Percentiles rank a stretch among this genome's conserved stretches.
These are phyloP conservation scores for Penicillium cataractarum DNA, from an alignment of 495 filamentous ascomycete species.

Conservation along the genomic window DNA sequence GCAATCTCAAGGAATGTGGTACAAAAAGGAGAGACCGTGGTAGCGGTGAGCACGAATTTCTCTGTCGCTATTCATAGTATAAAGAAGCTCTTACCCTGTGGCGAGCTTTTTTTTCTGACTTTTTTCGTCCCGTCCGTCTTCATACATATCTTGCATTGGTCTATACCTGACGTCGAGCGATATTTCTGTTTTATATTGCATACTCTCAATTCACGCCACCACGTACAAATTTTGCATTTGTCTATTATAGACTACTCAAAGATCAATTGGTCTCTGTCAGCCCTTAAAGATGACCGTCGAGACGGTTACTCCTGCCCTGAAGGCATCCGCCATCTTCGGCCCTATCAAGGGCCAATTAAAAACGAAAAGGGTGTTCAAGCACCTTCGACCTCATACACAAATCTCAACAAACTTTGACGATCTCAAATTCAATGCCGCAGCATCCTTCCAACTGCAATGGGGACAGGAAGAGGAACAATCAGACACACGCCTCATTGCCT, in stretches of 20 bases:
- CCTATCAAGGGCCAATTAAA: background rate
- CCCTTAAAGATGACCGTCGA: constrained; percentile 20
- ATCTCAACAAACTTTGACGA: constrained; percentile 40
- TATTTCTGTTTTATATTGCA: background rate
- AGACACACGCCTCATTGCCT: constrained; percentile 57
- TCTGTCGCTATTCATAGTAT: background rate
- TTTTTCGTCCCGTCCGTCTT: background rate
- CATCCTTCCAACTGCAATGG: constrained; percentile 37
- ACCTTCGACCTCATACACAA: constrained; percentile 34
- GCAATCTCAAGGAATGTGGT: constrained; percentile 28
- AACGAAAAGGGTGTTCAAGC: constrained; percentile 3
- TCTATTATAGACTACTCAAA: background rate
- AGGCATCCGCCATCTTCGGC: constrained; percentile 4
- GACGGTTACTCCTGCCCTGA: background rate
- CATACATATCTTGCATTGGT: background rate
- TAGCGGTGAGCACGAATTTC: constrained; percentile 9
- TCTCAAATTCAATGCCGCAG: constrained; percentile 40
- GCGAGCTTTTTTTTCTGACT: background rate
- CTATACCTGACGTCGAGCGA: background rate
- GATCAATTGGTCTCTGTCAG: background rate
- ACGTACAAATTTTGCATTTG: background rate
- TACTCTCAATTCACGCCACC: background rate
- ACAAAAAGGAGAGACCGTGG: constrained; percentile 14
- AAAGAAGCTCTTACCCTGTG: too few species aligned
- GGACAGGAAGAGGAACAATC: constrained; percentile 8